A percentile compares a stretch with the other conserved stretches of the same genome.
phyloP scores from a whole-genome alignment of 805 yeast genomes.

The Dipodascopsis uninucleata region DNA sequence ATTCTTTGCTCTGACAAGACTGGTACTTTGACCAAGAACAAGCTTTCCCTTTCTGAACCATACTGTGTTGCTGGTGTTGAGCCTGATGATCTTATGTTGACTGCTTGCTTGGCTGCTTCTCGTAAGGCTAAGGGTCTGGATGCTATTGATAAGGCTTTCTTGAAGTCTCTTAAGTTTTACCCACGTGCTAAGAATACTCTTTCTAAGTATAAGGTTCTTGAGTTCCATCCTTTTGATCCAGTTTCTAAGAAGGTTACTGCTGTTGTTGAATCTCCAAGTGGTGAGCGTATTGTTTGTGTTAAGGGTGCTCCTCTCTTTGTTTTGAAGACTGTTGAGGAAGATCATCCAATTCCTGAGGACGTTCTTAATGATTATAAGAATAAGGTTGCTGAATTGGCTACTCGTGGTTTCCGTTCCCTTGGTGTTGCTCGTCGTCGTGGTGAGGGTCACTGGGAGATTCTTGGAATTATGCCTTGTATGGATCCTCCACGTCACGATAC shows the following conservation, averaged over 20 bases:
- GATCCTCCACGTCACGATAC: conserved; percentile 99
- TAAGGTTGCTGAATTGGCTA: conserved; percentile 96
- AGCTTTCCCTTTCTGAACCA: conserved; percentile 92
- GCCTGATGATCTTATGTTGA: conserved; percentile 91
- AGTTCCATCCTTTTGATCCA: conserved; percentile 97
- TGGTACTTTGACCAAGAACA: conserved; percentile 97
- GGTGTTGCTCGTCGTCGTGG: conserved; percentile 99
- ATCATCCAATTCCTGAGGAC: conserved; percentile 93
- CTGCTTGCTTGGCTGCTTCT: conserved; percentile 96
- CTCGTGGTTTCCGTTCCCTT: conserved; percentile 96
- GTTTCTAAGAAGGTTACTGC: conserved; percentile 96
- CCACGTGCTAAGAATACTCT: conserved; percentile 92
- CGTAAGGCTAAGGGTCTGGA: conserved; percentile 98
- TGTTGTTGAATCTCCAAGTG: conserved; percentile 91
- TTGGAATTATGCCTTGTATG: conserved; percentile 98
- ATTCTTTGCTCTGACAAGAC: conserved; percentile 97
- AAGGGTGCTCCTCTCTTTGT: conserved; percentile 98
- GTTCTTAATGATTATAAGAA: conserved; percentile 90
- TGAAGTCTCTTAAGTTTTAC: conserved; percentile 79
- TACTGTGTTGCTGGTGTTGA: conserved; percentile 97
- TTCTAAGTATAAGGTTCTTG: conserved; percentile 89
- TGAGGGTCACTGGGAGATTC: conserved; percentile 96
- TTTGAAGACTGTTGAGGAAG: conserved; percentile 93
- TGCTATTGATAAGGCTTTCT: conserved; percentile 95
- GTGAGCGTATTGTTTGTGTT: conserved; percentile 91